These are phyloP conservation scores for Hydnomerulius pinastri DNA, from an alignment of 768 basidiomycete species.

Conservation along the genomic window DNA sequence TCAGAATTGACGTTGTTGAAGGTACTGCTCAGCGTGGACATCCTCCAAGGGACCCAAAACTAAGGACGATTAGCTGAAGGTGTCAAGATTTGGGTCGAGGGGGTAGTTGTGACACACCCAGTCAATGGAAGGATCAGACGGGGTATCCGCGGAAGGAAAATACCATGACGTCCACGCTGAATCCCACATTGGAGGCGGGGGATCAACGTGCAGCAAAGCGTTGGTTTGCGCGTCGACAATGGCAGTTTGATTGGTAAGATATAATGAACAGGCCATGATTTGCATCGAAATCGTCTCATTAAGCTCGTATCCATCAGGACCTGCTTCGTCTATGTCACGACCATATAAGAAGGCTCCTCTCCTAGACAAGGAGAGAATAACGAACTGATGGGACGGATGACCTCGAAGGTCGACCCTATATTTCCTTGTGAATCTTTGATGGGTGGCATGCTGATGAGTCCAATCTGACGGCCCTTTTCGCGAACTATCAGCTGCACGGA, in stretches of 20 bases:
- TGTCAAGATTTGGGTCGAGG: not conserved
- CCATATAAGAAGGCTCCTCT: not conserved
- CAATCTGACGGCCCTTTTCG: not conserved
- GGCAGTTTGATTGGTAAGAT: not conserved
- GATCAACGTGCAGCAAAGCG: not conserved
- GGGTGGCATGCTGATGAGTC: not conserved
- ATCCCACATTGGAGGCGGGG: not conserved
- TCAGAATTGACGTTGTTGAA: not conserved
- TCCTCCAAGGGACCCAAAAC: not conserved
- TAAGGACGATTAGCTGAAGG: not conserved
- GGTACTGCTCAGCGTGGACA: not conserved
- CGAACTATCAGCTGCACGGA: not conserved
- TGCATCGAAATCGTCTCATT: slow-evolving; percentile 1
- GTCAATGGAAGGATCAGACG: not conserved
- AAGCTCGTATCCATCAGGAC: not conserved
- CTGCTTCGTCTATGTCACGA: not conserved
- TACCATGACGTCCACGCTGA: not conserved
- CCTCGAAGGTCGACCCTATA: not conserved
- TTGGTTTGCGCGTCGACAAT: slow-evolving; percentile 2
- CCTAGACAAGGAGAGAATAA: not conserved
- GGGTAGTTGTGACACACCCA: not conserved
- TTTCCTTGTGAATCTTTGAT: not conserved
- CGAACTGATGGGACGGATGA: not conserved
- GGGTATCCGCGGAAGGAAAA: not conserved
- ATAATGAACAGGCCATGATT: not conserved